Conservation (phyloP, 441 rosid genomes). For the Geranium incanum region DNA sequence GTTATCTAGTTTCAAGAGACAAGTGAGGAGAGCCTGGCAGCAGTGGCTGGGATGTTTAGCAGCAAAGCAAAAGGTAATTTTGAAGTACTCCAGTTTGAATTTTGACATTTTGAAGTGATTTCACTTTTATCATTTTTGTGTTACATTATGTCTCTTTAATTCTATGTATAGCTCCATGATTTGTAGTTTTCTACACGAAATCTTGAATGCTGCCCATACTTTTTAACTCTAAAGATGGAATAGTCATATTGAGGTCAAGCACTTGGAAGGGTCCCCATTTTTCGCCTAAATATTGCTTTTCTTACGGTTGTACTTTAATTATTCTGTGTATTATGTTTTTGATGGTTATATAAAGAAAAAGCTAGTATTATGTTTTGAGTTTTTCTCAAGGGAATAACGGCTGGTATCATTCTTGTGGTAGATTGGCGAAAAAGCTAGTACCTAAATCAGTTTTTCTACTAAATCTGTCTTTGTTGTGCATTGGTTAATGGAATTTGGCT, state of each 20-base stretch:
- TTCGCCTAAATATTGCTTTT: neutral
- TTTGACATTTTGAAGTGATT: neutral
- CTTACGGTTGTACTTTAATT: neutral
- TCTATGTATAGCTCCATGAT: neutral
- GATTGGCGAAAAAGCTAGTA: neutral
- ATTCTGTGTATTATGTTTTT: constrained; percentile 1
- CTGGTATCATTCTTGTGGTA: neutral
- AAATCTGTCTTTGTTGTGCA: too few species aligned
- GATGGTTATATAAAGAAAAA: neutral
- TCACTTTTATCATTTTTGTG: neutral
- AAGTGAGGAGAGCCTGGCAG: constrained; percentile 94
- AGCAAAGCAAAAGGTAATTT: constrained; percentile 96
- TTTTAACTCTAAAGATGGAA: neutral
- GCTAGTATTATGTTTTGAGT: neutral
- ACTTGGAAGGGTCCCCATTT: neutral
- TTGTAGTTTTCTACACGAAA: constrained; percentile 1
- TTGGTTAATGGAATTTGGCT: neutral
- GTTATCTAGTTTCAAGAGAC: constrained; percentile 71
- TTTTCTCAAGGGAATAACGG: neutral
- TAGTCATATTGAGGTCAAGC: constrained; percentile 9
- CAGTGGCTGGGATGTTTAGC: constrained; percentile 99
- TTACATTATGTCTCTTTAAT: neutral
- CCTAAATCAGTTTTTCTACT: neutral
- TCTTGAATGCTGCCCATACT: neutral
- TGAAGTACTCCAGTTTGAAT: constrained; percentile 19